A percentile compares a stretch with the other conserved stretches of the same genome.
Evolutionary conservation across 345 rosid genomes (phyloP).

Genomic region (Citrus maxima): DNA sequence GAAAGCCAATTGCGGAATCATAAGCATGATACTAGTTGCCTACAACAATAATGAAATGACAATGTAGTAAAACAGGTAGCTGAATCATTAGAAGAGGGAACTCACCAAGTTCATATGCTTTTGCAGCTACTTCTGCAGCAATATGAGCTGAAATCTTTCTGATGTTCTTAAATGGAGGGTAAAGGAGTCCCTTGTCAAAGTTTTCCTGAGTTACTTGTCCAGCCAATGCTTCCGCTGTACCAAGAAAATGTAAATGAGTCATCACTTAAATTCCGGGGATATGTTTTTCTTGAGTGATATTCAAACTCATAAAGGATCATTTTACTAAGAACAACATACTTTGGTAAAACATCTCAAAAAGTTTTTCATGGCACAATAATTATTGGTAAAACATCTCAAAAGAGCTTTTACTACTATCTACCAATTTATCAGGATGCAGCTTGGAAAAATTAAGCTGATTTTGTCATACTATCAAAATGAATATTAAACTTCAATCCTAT

Average conservation of each 20-base stretch:
- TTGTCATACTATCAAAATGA: not conserved
- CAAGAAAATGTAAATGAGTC: not conserved
- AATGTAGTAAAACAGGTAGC: not conserved
- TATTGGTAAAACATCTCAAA: not conserved
- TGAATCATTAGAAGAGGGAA: not conserved
- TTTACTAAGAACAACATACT: not conserved
- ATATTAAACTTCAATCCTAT: not conserved
- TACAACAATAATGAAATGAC: not conserved
- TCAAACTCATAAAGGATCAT: not conserved
- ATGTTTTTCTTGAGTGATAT: not conserved
- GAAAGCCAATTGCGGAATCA: not conserved
- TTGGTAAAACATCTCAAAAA: not conserved
- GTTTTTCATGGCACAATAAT: not conserved
- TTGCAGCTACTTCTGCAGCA: constrained; percentile 86
- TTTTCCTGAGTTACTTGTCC: constrained; percentile 69
- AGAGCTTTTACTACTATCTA: not conserved
- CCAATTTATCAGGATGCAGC: not conserved
- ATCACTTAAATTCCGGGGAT: not conserved
- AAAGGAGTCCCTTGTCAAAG: constrained; percentile 76
- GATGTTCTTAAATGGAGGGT: constrained; percentile 80
- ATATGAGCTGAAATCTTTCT: constrained; percentile 92
- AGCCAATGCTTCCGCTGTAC: constrained; percentile 89
- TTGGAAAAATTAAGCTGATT: not conserved
- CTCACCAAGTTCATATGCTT: constrained; percentile 93
- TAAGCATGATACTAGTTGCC: not conserved